Evolutionary conservation across 1,284 basidiomycete genomes (phyloP).

Genomic region (Rhodotorula sp.): DNA sequence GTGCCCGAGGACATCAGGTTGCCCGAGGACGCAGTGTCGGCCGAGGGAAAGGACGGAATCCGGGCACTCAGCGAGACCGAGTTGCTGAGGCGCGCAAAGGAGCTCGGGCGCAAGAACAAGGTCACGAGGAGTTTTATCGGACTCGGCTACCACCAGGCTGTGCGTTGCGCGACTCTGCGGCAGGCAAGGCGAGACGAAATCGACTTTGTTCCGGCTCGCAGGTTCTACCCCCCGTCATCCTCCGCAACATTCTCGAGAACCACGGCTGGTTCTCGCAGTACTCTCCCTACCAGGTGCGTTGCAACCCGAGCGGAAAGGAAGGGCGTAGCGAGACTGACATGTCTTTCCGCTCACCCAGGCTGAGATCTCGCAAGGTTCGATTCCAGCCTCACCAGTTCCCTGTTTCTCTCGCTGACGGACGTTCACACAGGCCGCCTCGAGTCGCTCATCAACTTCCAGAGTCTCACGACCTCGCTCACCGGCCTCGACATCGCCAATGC

Average conservation of each 20-base stretch:
- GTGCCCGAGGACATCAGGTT: constrained; percentile 79
- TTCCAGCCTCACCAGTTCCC: constrained; percentile 33
- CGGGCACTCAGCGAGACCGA: constrained; percentile 81
- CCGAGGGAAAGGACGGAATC: constrained; percentile 59
- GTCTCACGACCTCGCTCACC: constrained; percentile 92
- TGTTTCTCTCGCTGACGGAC: not conserved
- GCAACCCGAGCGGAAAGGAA: not conserved
- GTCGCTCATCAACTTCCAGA: constrained; percentile 95
- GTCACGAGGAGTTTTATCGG: constrained; percentile 90
- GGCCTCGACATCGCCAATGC: constrained; percentile 93
- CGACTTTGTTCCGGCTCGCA: not conserved
- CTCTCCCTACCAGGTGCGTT: constrained; percentile 64
- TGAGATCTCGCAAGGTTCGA: constrained; percentile 81
- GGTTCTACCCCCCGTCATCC: constrained; percentile 86
- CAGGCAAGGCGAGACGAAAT: not conserved
- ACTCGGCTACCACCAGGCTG: constrained; percentile 92
- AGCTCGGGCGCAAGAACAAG: constrained; percentile 75
- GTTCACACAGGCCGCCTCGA: constrained; percentile 75
- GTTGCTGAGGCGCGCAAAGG: constrained; percentile 70
- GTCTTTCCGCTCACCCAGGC: constrained; percentile 63
- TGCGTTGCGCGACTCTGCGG: not conserved
- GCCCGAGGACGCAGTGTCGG: constrained; percentile 60
- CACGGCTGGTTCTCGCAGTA: constrained; percentile 98
- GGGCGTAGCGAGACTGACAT: not conserved
- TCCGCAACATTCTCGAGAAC: constrained; percentile 88